Conservation (phyloP, 2,329 filamentous ascomycete species). For the Myriosclerotinia duriaeana region DNA sequence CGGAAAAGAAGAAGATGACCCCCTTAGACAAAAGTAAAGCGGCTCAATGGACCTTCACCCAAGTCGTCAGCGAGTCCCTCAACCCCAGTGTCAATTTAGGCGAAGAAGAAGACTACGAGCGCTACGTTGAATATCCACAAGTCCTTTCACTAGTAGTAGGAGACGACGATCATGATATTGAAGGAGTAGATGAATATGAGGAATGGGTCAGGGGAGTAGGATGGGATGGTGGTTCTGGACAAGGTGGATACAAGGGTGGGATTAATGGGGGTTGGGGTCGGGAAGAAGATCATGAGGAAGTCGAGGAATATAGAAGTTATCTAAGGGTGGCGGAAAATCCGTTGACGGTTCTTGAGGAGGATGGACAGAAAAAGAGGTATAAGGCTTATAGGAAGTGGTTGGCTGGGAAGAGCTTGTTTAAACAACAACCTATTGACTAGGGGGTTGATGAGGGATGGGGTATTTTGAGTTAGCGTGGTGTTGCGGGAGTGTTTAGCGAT, state of each 20-base stretch:
- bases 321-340: slow-evolving; percentile 77
- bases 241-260: slow-evolving; percentile 77
- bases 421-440: slow-evolving; percentile 68
- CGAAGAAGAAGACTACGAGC: slow-evolving; percentile 82
- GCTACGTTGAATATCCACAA: slow-evolving; percentile 86
- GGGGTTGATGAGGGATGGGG: not conserved
- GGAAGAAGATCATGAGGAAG: slow-evolving; percentile 48
- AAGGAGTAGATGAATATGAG: slow-evolving; percentile 68
- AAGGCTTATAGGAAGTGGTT: slow-evolving; percentile 97
- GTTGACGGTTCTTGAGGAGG: slow-evolving; percentile 82
- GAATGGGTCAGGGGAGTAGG: slow-evolving; percentile 60
- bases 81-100: slow-evolving; percentile 75
- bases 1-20: slow-evolving; percentile 53
- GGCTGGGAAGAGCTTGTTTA: slow-evolving; percentile 91
- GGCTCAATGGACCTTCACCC: slow-evolving; percentile 83
- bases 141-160: slow-evolving; percentile 81
- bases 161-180: slow-evolving; percentile 55
- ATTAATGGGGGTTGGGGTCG: slow-evolving; percentile 61
- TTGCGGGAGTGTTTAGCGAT: not conserved
- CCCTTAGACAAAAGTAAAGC: slow-evolving; percentile 74
- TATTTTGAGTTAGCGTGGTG: not conserved
- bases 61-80: slow-evolving; percentile 81
- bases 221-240: slow-evolving; percentile 60
- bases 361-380: slow-evolving; percentile 88
- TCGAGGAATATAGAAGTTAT: slow-evolving; percentile 74